Base-by-base conservation (phyloP, 495 filamentous ascomycete species). In the Choiromyces venosus region DNA sequence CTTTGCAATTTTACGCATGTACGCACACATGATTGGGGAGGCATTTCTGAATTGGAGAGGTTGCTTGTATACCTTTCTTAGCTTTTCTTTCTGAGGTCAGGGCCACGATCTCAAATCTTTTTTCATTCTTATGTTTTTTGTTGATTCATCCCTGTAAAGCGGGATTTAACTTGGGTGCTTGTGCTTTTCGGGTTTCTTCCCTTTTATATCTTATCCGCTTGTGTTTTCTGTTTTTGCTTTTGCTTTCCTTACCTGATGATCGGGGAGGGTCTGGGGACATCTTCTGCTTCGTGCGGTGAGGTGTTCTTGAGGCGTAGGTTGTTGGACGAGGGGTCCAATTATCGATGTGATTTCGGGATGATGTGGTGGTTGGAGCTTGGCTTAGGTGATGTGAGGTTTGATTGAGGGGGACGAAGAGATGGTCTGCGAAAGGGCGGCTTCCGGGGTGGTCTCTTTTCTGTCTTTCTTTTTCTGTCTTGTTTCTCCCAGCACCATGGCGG, bases 111-210 rank as follows among this genome's bases (percentile, higher is more conserved):
- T 61, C 52, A 16, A 29, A 4, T 25, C n/a, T n/a, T n/a, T n/a
- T n/a, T 61, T 33, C 52, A 4, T 29, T 56, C n/a, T 29, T 61
- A 14, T 16, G 52, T 37, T 71, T 64, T 37, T 73, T 75, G 67
- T 70, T 75, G 68, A 38, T 37, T 29, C n/a, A 77, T 77, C 75
- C 74, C 66, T 35, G 46, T 36, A 36, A 69, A 46, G 16, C 73
- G 75, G 75, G 75, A 68, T 73, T 76, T 77, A 69, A 42, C 66
- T 67, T 77, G 75, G 76, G 64, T 77, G 75, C 75, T 77, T 77
- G 75, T 77, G 75, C 56, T 77, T 74, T 77, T 77, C 75, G 74
- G 75, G 75, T 77, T 77, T 77, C 75, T 77, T 77, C 70, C 52
- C 37, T 73, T 73, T 42, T 65, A 75, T 76, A 73, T 74, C 40